phyloP scores from a whole-genome alignment of 2,329 filamentous ascomycete genomes.

The Scedosporium boydii region DNA sequence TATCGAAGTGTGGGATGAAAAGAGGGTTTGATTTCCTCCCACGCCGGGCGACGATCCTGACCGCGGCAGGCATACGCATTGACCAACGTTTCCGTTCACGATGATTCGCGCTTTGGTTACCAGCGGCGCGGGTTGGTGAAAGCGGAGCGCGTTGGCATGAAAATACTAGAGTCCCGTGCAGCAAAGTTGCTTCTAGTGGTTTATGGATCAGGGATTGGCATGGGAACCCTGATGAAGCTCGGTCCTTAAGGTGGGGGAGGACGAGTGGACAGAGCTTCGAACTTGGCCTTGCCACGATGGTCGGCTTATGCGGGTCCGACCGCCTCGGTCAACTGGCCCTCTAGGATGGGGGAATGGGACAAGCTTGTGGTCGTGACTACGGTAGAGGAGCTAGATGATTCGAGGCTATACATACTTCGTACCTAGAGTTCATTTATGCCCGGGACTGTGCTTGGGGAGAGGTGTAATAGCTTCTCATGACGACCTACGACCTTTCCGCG shows the following conservation, averaged over 20 bases:
- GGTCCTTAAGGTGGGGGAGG: background rate
- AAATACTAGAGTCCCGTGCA: background rate
- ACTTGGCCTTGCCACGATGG: background rate
- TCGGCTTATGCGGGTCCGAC: background rate
- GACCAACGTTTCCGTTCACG: background rate
- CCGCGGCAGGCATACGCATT: background rate
- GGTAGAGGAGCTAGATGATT: background rate
- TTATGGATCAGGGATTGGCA: background rate
- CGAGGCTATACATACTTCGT: too few relatives aligned
- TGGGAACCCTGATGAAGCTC: background rate
- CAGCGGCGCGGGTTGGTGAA: background rate
- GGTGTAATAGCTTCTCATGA: too few relatives aligned
- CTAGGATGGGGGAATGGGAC: too few relatives aligned
- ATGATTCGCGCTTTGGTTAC: background rate
- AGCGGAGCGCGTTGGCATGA: background rate
- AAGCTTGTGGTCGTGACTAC: too few relatives aligned
- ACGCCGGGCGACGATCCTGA: background rate
- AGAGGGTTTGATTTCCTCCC: background rate
- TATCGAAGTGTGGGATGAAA: background rate
- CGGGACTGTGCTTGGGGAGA: too few relatives aligned
- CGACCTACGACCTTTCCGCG: too few relatives aligned
- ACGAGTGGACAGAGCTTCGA: background rate
- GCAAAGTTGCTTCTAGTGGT: background rate
- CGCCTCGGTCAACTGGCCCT: background rate
- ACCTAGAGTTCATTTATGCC: too few relatives aligned